A percentile compares a stretch with the other conserved stretches of the same genome.
These are phyloP conservation scores for Mycosphaerelloides madeirae DNA, from an alignment of 2,329 filamentous ascomycete species.

Conservation along the genomic window DNA sequence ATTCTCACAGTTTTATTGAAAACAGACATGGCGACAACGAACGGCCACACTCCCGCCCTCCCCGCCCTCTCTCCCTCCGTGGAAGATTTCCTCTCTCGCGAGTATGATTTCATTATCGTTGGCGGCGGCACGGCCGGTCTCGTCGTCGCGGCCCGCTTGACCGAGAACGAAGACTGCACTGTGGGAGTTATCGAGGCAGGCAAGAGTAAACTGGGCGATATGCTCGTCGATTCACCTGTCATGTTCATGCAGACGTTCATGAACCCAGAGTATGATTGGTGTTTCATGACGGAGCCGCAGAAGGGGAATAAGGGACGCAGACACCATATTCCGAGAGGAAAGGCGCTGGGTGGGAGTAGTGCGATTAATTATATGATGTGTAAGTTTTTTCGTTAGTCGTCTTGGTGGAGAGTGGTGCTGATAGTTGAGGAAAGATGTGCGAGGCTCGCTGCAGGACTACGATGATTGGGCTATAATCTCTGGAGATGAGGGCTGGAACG, in stretches of 20 bases:
- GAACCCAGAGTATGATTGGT: constrained; percentile 25
- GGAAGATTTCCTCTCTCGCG: constrained; percentile 25
- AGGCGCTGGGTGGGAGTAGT: constrained; percentile 37
- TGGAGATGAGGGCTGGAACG: constrained; percentile 44
- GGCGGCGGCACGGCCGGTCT: constrained; percentile 33
- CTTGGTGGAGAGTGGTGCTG: background rate
- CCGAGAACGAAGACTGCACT: constrained; percentile 29
- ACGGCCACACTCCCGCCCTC: constrained; percentile 15
- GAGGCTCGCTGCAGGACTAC: constrained; percentile 43
- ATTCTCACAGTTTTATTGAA: no score
- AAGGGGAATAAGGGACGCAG: constrained; percentile 17
- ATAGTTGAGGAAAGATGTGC: constrained; percentile 29
- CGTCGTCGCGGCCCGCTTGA: constrained; percentile 27
- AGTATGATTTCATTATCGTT: constrained; percentile 28
- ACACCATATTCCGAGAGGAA: constrained; percentile 30
- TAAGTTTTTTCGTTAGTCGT: background rate
- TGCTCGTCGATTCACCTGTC: constrained; percentile 22
- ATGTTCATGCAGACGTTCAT: constrained; percentile 25
- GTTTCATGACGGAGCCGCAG: constrained; percentile 22
- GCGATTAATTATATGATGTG: constrained; percentile 36
- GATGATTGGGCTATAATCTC: constrained; percentile 43
- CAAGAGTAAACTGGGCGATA: constrained; percentile 22
- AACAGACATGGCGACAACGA: constrained; percentile 14
- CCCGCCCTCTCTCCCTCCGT: constrained; percentile 24
- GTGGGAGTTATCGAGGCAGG: constrained; percentile 34